These are phyloP conservation scores for Emiliania huxleyi DNA, from an alignment of 78 protist genomes.

Conservation along the genomic window DNA sequence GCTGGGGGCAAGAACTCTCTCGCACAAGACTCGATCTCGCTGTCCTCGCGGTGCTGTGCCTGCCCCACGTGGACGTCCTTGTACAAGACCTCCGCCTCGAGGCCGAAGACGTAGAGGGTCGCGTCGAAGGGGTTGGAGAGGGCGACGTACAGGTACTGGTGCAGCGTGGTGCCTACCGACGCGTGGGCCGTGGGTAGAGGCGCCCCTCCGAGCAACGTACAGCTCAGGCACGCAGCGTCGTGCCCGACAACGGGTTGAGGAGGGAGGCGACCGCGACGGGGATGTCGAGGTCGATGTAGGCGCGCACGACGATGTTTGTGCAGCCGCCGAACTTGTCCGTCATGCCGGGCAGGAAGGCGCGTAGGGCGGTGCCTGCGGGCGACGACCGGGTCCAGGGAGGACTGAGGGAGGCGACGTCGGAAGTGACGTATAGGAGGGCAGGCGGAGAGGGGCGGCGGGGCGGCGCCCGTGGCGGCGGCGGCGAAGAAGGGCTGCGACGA, in stretches of 20 bases:
- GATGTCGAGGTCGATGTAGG: not conserved
- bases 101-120: not conserved
- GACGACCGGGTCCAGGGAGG: no score
- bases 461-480: not conserved
- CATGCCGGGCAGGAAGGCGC: not conserved
- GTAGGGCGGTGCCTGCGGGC: no score
- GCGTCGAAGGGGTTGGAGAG: not conserved
- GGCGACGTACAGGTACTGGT: not conserved
- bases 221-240: not conserved
- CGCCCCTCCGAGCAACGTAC: not conserved
- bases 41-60: no score
- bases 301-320: not conserved
- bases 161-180: not conserved
- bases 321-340: not conserved
- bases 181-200: not conserved
- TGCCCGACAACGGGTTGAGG: not conserved
- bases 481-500: not conserved
- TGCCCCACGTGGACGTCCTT: not conserved
- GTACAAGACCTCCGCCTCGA: not conserved
- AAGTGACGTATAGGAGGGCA: no score
- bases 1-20: no score
- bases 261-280: not conserved
- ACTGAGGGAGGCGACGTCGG: no score
- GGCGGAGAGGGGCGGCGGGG: no score
- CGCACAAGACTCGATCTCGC: no score